Percentiles rank a stretch among this genome's conserved stretches.
phyloP scores from a whole-genome alignment of 116 monocot species.

The Posidonia oceanica region DNA sequence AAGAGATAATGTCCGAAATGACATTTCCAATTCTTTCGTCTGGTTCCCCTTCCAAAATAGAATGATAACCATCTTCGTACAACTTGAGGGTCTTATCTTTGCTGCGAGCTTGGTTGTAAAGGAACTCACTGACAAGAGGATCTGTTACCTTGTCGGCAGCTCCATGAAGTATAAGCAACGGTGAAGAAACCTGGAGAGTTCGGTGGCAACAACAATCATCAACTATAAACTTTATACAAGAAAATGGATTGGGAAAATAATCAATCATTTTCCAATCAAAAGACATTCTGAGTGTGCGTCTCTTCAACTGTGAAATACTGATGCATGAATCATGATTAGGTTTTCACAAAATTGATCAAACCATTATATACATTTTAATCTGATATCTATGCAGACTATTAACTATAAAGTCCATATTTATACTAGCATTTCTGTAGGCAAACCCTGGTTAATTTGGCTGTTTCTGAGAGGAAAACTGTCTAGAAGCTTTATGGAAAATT shows the following conservation, averaged over 20 bases:
- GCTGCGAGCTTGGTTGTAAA: slow-evolving; percentile 56
- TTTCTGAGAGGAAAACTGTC: too few species aligned
- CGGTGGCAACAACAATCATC: not conserved
- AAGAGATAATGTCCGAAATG: slow-evolving; percentile 64
- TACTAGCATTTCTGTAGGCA: too few species aligned
- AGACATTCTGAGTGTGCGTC: too few species aligned
- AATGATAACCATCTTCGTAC: slow-evolving; percentile 75
- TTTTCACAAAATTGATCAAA: too few species aligned
- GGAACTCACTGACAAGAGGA: slow-evolving; percentile 71
- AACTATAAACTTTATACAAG: not conserved
- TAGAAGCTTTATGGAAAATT: too few species aligned
- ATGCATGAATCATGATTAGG: too few species aligned
- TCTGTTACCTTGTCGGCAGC: slow-evolving; percentile 90
- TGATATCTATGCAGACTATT: too few species aligned
- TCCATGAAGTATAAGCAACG: slow-evolving; percentile 88
- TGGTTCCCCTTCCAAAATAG: slow-evolving; percentile 89
- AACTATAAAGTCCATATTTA: too few species aligned
- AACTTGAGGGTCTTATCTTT: slow-evolving; percentile 69
- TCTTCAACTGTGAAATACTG: too few species aligned
- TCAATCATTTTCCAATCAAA: not conserved
- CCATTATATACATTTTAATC: too few species aligned
- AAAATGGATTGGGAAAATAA: not conserved
- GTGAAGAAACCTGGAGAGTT: slow-evolving; percentile 48
- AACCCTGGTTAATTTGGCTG: too few species aligned
- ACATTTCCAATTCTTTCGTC: slow-evolving; percentile 67